Evolutionary conservation across 352 stramenopile species (phyloP).

Genomic region (Lagenidium sp.): DNA sequence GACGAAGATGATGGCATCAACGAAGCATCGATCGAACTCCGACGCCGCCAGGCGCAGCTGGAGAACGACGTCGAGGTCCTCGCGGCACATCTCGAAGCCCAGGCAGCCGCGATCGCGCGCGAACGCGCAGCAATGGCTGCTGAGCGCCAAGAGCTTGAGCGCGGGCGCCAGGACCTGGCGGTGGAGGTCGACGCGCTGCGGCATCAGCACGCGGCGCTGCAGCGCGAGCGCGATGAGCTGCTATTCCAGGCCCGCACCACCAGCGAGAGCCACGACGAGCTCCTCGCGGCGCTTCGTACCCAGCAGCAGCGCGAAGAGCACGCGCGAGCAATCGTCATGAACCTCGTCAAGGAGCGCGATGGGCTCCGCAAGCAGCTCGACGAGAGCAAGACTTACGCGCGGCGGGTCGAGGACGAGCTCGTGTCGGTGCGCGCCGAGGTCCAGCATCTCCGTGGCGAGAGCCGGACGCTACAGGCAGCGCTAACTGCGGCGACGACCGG

Average conservation of each 20-base stretch:
- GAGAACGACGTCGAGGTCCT: conserved; percentile 49
- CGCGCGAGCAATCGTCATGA: conserved; percentile 15
- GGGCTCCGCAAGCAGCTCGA: conserved; percentile 28
- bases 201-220: conserved; percentile 18
- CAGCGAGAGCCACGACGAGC: conserved; percentile 37
- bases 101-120: conserved; percentile 16
- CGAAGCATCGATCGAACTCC: neutral
- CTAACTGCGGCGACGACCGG: conserved; percentile 15
- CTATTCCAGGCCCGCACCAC: conserved; percentile 10
- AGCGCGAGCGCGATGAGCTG: conserved; percentile 18
- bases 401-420: conserved; percentile 41
- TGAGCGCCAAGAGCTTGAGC: conserved; percentile 10
- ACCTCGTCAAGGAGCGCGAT: conserved; percentile 19
- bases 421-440: conserved; percentile 25
- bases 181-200: conserved; percentile 41
- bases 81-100: conserved; percentile 36
- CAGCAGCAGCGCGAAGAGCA: conserved; percentile 31
- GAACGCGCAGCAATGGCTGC: conserved; percentile 19
- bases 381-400: conserved; percentile 34
- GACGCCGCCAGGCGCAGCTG: conserved; percentile 19
- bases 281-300: conserved; percentile 27
- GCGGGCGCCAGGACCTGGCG: conserved; percentile 22
- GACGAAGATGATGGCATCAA: neutral
- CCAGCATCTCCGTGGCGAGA: conserved; percentile 35
- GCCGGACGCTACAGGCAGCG: conserved; percentile 21